Percentiles rank a stretch among this genome's conserved stretches.
These are phyloP conservation scores for Quercus berberidifolia DNA, from an alignment of 306 rosid species.

Conservation along the genomic window DNA sequence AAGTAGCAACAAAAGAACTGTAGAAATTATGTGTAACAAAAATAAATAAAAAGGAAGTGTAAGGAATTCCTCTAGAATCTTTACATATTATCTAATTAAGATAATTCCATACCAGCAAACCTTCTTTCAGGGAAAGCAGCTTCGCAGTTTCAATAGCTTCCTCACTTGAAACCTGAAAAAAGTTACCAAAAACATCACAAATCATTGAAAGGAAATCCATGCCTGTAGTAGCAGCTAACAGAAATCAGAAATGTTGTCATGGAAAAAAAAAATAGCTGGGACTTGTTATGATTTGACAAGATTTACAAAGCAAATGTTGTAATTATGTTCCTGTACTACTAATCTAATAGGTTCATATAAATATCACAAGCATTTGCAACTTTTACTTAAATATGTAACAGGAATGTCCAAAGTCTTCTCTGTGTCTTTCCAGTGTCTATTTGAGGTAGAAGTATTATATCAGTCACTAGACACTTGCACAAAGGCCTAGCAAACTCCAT, in stretches of 20 bases:
- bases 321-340: too few relatives aligned
- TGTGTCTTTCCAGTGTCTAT: too few relatives aligned
- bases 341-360: not conserved
- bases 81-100: too few relatives aligned
- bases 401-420: too few relatives aligned
- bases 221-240: not conserved
- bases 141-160: constrained; percentile 12
- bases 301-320: not conserved
- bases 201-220: not conserved
- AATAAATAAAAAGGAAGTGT: too few relatives aligned
- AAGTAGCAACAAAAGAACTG: too few relatives aligned
- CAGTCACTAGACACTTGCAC: not conserved
- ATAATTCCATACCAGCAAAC: too few relatives aligned
- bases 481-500: too few relatives aligned
- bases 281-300: not conserved
- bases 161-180: constrained; percentile 50
- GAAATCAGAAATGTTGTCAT: not conserved
- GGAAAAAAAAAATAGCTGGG: not conserved
- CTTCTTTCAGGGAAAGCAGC: too few relatives aligned
- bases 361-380: not conserved
- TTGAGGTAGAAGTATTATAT: not conserved
- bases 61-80: too few relatives aligned
- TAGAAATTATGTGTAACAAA: too few relatives aligned
- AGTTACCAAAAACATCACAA: constrained; percentile 6
- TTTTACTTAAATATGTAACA: not conserved